A percentile compares a stretch with the other conserved stretches of the same genome.
Evolutionary conservation across 179 eudicot species (phyloP).

Genomic region (Gypsophila paniculata): DNA sequence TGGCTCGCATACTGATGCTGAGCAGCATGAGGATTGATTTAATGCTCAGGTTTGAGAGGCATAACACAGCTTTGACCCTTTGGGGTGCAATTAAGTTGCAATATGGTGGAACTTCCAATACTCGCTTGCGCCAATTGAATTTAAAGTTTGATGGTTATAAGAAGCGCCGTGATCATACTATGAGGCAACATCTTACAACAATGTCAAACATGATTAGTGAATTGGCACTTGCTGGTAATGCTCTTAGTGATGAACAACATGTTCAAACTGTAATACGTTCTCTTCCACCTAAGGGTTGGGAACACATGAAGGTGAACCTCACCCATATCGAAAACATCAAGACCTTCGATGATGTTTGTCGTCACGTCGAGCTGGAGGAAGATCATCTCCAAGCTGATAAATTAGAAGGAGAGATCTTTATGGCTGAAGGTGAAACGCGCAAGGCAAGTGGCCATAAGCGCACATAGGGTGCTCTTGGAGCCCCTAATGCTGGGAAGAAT

Average conservation of each 20-base stretch:
- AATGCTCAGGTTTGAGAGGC: conserved; percentile 2
- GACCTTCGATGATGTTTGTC: too few species aligned
- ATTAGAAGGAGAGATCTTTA: too few species aligned
- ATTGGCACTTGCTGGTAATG: not conserved
- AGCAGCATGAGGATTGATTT: not conserved
- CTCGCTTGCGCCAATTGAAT: not conserved
- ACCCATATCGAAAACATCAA: too few species aligned
- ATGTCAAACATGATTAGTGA: conserved; percentile 12
- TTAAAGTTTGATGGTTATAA: conserved; percentile 4
- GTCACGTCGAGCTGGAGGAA: too few species aligned
- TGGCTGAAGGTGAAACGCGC: too few species aligned
- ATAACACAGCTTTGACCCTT: not conserved
- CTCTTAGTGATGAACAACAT: not conserved
- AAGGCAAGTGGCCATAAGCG: too few species aligned
- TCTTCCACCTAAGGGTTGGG: not conserved
- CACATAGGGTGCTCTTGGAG: too few species aligned
- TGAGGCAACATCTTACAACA: conserved; percentile 3
- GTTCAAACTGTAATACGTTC: not conserved
- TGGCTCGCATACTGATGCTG: not conserved
- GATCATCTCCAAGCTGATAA: too few species aligned
- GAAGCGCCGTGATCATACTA: not conserved
- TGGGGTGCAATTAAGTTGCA: not conserved
- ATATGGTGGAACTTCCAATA: not conserved
- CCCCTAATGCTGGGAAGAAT: too few species aligned
- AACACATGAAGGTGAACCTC: conserved; percentile 1